Evolutionary conservation across 441 rosid genomes (phyloP), one percentile per base, ranked within the genome.

Genomic region (Gossypium davidsonii): DNA sequence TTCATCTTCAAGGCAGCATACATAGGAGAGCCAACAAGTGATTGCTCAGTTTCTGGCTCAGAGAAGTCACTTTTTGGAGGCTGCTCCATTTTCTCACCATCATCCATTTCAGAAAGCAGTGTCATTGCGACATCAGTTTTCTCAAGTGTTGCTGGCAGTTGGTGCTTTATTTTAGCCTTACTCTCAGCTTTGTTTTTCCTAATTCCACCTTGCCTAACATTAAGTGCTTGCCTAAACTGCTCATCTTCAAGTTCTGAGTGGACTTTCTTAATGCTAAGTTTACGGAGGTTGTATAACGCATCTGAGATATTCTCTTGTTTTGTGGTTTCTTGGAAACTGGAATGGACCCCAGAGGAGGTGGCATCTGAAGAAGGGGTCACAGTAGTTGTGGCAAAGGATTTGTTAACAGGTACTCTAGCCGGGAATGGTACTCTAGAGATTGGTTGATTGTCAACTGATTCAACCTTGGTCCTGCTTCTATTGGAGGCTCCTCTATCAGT

Each of bases 371-470:
- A 78, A 72, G 89, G 77, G 69, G 66, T 74, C 44, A 56, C 61
- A 44, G 90, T 85, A 37, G 77, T 70, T 67, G 89, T 55, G 58
- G 85, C 63, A 69, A 87, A 72, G 51, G 93, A 84, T 84, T 83
- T 92, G 74, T 76, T 88, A 77, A 80, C 86, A 2, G 86, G 84
- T 44, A 91, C 91, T 86, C 96, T 88, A 55, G 92, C 99, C 1
- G 99, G 97, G 78, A 92, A 92, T n/a, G 94, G 97, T 52, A 84
- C 80, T 87, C 83, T 86, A 49, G 85, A 79, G 57, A 87, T 67
- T 1, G 87, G 83, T 46, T 85, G 92, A 72, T 79, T 87, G 57
- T 90, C 96, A 46, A 77, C 64, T 26, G 82, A 61, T 0, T 94
- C 97, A 1, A 84, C 76, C 68, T 85, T 94, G 72, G 72, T 75